Conservation (phyloP, 768 basidiomycete species). For the Lactarius vividus region DNA sequence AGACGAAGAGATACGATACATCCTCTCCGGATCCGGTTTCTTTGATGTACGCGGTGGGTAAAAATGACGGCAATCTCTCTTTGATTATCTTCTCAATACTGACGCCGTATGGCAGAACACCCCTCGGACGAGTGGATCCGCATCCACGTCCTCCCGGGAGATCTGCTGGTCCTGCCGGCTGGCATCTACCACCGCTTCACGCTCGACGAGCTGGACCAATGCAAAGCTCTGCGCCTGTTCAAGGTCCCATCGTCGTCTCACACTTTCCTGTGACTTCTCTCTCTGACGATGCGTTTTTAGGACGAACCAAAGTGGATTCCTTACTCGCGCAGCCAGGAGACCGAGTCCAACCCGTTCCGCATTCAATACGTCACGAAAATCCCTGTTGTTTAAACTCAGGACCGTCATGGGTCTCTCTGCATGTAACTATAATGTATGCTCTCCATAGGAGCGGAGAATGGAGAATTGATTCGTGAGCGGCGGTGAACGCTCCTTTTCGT, state of each 20-base stretch:
- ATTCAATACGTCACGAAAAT: constrained; percentile 49
- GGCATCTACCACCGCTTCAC: constrained; percentile 97
- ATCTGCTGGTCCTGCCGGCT: constrained; percentile 82
- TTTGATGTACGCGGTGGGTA: constrained; percentile 84
- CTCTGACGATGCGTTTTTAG: constrained; percentile 39
- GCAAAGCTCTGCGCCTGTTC: constrained; percentile 82
- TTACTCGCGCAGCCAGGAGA: constrained; percentile 57
- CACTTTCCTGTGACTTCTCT: not conserved
- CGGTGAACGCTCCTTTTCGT: not conserved
- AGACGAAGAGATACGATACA: constrained; percentile 93
- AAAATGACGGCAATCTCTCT: not conserved
- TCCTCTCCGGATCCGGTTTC: constrained; percentile 83
- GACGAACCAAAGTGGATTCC: constrained; percentile 93
- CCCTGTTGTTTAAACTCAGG: not conserved
- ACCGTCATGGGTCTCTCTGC: not conserved
- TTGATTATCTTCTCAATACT: not conserved
- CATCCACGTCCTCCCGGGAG: constrained; percentile 69
- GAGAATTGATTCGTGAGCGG: not conserved
- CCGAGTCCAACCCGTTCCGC: constrained; percentile 64
- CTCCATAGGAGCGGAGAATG: not conserved
- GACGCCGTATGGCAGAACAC: constrained; percentile 46
- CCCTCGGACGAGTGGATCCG: constrained; percentile 78
- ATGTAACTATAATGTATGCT: not conserved
- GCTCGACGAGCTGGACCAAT: constrained; percentile 68
- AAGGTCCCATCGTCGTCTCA: constrained; percentile 58